These are phyloP conservation scores for Coelastrella sp. DNA, from an alignment of 139 green algal species.

Conservation along the genomic window DNA sequence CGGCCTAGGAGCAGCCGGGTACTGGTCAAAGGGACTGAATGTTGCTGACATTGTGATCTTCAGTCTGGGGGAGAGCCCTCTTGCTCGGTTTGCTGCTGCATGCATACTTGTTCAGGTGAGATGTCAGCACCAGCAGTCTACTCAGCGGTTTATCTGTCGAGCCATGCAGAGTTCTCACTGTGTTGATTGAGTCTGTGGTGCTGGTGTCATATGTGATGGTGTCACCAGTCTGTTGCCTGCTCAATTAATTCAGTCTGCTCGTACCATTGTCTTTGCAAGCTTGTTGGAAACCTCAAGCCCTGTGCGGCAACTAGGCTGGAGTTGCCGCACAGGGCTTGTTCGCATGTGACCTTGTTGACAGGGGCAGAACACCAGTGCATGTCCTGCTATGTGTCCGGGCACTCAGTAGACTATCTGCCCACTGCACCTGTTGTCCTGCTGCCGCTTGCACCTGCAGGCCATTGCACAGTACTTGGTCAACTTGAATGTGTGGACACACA, in stretches of 20 bases:
- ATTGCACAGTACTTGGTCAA: slow-evolving; percentile 74
- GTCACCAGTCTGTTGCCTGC: no score
- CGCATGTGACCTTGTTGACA: neutral
- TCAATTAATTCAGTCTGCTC: no score
- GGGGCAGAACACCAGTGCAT: neutral
- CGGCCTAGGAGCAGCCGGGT: slow-evolving; percentile 57
- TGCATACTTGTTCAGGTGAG: slow-evolving; percentile 66
- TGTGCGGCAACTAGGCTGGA: neutral
- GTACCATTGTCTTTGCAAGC: no score
- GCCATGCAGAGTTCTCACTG: no score
- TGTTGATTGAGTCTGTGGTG: no score
- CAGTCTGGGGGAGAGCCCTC: slow-evolving; percentile 37
- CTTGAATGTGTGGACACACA: slow-evolving; percentile 74
- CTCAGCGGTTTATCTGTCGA: no score
- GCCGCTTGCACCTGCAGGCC: slow-evolving; percentile 49
- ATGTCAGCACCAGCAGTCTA: neutral
- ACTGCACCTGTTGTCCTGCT: neutral
- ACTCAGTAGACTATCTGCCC: neutral
- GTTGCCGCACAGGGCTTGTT: neutral
- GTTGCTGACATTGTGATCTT: slow-evolving; percentile 66
- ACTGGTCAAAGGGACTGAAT: slow-evolving; percentile 58
- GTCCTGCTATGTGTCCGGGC: neutral
- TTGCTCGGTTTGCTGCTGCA: slow-evolving; percentile 46
- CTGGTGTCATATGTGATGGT: no score
- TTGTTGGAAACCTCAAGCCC: no score